Base-by-base conservation (phyloP, 177 flowering plant genomes). In the Vitis hybrid region DNA sequence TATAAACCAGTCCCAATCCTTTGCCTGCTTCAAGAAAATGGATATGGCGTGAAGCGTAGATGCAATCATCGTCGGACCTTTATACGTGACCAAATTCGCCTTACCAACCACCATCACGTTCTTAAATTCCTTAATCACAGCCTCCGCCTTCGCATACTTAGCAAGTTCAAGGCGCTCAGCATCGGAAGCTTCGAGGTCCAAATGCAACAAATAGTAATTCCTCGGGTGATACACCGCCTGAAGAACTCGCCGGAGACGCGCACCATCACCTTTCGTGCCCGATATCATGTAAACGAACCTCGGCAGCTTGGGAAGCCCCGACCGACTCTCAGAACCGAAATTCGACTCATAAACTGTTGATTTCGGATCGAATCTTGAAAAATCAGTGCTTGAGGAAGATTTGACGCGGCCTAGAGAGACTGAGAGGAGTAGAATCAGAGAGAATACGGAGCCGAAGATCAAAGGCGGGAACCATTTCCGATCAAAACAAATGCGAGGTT, bases 1-100 rank as follows among this genome's bases (percentile, higher is more conserved):
- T 20, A 95, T 78, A 71, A 95, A 95, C 98, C 98, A 95, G 71
- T 92, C 94, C 98, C 98, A 95, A 62, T 85, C 85, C 79, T 65
- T 71, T 0, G 82, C 88, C 73, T 64, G 71, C 88, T 80, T 91
- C 82, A 92, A 67, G 75, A 95, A 61, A 66, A 92, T 75, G 5
- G 98, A 94, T 0, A 84, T 56, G 1, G 87, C 95, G 64, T 93
- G 97, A n/a, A 95, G 89, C 55, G 88, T 90, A 22, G 72, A 67
- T 8, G 95, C 97, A 51, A 89, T 78, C 89, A 76, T 75, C 2
- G 97, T 92, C 3, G 98, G 96, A 1, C 98, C 98, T 74, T 84
- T 91, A 22, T 77, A 69, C 1, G 98, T 95, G 44, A 95, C 79
- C 87, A 90, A 66, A 81, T 92, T 69, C n/a, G 93, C 92, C 75